These are phyloP conservation scores for Ottelia alismoides DNA, from an alignment of 106 monocot species.

Conservation along the genomic window DNA sequence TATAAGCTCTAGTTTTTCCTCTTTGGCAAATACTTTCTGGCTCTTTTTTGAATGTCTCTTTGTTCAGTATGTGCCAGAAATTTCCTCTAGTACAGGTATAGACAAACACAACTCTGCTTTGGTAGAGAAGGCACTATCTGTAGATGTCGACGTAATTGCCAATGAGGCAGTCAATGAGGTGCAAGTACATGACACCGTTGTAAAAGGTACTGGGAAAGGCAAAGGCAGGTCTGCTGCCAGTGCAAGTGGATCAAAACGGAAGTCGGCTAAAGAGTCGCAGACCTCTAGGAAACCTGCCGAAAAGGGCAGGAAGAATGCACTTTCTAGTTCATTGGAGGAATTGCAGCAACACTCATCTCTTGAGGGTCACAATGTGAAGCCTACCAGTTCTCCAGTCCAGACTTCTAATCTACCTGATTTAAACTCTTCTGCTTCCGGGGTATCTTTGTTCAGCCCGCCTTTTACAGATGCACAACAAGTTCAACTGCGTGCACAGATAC, in stretches of 20 bases:
- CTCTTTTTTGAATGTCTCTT: too few relatives aligned
- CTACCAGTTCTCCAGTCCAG: slow-evolving; percentile 21
- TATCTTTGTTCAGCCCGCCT: slow-evolving; percentile 43
- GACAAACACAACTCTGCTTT: too few relatives aligned
- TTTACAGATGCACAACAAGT: slow-evolving; percentile 88
- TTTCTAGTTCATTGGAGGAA: slow-evolving; percentile 13
- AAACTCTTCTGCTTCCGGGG: slow-evolving; percentile 28
- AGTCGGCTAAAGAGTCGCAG: slow-evolving; percentile 27
- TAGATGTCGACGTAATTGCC: too few relatives aligned
- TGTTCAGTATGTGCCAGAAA: too few relatives aligned
- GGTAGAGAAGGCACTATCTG: too few relatives aligned
- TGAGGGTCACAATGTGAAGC: slow-evolving; percentile 9
- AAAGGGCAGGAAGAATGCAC: slow-evolving; percentile 13
- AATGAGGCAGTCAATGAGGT: too few relatives aligned
- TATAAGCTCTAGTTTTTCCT: too few relatives aligned
- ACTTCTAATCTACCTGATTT: slow-evolving; percentile 46
- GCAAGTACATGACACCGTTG: too few relatives aligned
- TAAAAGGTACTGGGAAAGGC: too few relatives aligned
- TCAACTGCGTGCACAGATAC: slow-evolving; percentile 87
- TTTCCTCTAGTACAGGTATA: too few relatives aligned
- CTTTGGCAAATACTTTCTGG: too few relatives aligned
- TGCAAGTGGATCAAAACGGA: slow-evolving; percentile 9
- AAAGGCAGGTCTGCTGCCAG: too few relatives aligned
- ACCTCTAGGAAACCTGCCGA: slow-evolving; percentile 9
- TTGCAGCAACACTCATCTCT: slow-evolving; percentile 13